Evolutionary conservation across 352 stramenopile genomes (phyloP), one percentile per base, ranked within the genome.

Genomic region (Halophytophthora polymorphica): DNA sequence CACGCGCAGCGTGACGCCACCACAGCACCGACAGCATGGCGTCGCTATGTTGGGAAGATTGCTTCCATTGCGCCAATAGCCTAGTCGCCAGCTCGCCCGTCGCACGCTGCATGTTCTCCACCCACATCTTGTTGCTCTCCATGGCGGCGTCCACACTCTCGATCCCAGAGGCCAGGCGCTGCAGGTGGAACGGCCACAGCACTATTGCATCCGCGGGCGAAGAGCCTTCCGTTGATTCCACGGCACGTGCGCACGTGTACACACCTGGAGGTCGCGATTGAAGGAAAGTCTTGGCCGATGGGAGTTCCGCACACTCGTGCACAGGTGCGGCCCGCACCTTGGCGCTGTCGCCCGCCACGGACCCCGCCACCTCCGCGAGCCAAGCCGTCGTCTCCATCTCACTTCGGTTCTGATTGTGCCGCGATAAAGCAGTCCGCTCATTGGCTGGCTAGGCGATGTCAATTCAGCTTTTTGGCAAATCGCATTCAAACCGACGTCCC

Each of bases 21-120:
- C 77, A 88, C 13, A 93, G 68, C 38, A 74, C 62, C 1, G 79
- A 83, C 42, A 93, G 38, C 75, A 93, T 88, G 18, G 69, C 56
- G 31, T 91, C 75, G 29, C 11, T 25, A 11, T 45, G 37, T 3
- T 37, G 6, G 8, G 29, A 58, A 31, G 21, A 22, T 25, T 6
- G 23, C 25, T 45, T 19, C 41, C 45, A 55, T 22, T 64, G 45
- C 3, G 19, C 28, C 33, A 71, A 21, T 15, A 64, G 13, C 45
- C 12, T 45, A 0, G 42, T 23, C 14, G 45, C 45, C 29, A 71
- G 6, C 21, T 37, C 17, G 25, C 58, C 1, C 13, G 59, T 56
- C 28, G 40, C 44, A 34, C 51, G 40, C 34, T 58, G 45, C 13
- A 71, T 42, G 15, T 34, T 66, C 19, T 44, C 53, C 28, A 61